Percentiles rank a stretch among this genome's conserved stretches.
phyloP scores from a whole-genome alignment of 371 early-diverging fungal species.

The Actinomucor elegans region DNA sequence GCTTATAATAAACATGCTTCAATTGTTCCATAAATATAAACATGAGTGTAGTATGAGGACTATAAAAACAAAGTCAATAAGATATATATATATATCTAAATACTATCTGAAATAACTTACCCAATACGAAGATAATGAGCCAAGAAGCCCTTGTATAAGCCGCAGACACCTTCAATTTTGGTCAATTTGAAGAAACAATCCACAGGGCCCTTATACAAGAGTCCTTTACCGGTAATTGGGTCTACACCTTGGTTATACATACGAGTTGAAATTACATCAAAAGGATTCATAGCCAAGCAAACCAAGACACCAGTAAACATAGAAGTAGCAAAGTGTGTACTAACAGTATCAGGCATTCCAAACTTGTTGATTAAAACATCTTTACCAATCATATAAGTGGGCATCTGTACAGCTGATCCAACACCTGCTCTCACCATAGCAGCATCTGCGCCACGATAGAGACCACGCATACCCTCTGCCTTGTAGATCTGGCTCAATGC shows the following conservation, averaged over 20 bases:
- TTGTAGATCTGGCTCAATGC: constrained; percentile 71
- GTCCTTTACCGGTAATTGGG: constrained; percentile 57
- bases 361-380: constrained; percentile 59
- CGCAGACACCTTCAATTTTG: constrained; percentile 78
- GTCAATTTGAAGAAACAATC: constrained; percentile 89
- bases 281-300: constrained; percentile 94
- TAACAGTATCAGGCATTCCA: constrained; percentile 63
- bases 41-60: constrained; percentile 93
- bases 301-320: constrained; percentile 86
- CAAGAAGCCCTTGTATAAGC: constrained; percentile 90
- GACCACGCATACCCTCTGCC: constrained; percentile 70
- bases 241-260: constrained; percentile 92
- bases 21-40: constrained; percentile 92
- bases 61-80: constrained; percentile 24
- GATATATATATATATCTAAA: neutral
- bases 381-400: constrained; percentile 86
- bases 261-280: constrained; percentile 93
- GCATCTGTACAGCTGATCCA: constrained; percentile 92
- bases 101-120: constrained; percentile 41
- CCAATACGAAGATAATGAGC: constrained; percentile 95
- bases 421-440: constrained; percentile 90
- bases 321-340: constrained; percentile 76
- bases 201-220: constrained; percentile 75
- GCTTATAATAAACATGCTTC: constrained; percentile 35
- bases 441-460: constrained; percentile 88